Evolutionary conservation across 768 basidiomycete species (phyloP).

Genomic region (Lentinula detonsa): DNA sequence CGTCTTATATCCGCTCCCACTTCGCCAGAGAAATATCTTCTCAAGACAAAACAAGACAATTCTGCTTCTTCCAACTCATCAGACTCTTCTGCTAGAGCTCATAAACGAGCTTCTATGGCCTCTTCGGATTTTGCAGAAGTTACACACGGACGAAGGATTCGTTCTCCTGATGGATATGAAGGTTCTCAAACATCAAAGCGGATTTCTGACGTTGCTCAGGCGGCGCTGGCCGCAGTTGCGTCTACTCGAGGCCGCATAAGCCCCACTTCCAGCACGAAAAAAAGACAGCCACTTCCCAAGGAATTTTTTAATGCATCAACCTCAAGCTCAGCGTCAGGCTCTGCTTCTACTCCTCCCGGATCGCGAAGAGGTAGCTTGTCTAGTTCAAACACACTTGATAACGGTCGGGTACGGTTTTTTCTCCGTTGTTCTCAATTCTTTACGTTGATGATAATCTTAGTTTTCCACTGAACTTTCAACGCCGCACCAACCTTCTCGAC

Average conservation of each 20-base stretch:
- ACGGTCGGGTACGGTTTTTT: slow-evolving; percentile 18
- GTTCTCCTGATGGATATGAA: slow-evolving; percentile 9
- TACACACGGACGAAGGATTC: slow-evolving; percentile 6
- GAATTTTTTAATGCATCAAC: slow-evolving; percentile 33
- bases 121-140: slow-evolving; percentile 14
- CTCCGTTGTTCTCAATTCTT: slow-evolving; percentile 17
- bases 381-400: neutral
- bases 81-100: slow-evolving; percentile 20
- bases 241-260: slow-evolving; percentile 42
- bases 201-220: slow-evolving; percentile 36
- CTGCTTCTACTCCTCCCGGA: neutral
- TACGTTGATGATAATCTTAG: slow-evolving; percentile 12
- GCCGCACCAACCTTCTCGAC: slow-evolving; percentile 20
- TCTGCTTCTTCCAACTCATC: slow-evolving; percentile 3
- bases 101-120: slow-evolving; percentile 35
- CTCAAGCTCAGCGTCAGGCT: neutral
- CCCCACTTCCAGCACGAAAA: slow-evolving; percentile 25
- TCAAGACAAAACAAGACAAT: neutral
- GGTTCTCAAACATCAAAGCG: slow-evolving; percentile 13
- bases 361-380: slow-evolving; percentile 2
- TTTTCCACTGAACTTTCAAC: slow-evolving; percentile 31
- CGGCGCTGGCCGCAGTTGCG: slow-evolving; percentile 58
- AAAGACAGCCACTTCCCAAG: slow-evolving; percentile 39
- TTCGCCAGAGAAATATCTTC: slow-evolving; percentile 10
- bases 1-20: slow-evolving; percentile 10